Evolutionary conservation across 495 filamentous ascomycete genomes (phyloP).

Genomic region (Rostrohypoxylon terebratum): DNA sequence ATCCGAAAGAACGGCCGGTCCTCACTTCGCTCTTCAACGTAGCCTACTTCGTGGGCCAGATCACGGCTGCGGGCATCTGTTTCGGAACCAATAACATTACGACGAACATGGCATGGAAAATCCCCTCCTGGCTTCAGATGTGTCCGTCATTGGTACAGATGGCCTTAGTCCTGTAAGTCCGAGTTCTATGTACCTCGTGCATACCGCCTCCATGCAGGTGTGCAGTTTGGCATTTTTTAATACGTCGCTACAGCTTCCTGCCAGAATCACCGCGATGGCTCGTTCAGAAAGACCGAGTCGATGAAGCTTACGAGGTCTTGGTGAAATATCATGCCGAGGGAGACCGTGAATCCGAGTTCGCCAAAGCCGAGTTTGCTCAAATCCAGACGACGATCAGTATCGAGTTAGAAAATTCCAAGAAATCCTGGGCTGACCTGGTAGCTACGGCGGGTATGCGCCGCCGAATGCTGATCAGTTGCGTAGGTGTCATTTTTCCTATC

Average conservation of each 20-base stretch:
- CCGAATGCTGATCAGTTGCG: constrained; percentile 62
- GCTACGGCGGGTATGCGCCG: constrained; percentile 58
- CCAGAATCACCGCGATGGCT: constrained; percentile 68
- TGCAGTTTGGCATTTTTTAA: constrained; percentile 25
- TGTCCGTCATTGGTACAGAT: constrained; percentile 69
- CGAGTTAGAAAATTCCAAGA: constrained; percentile 61
- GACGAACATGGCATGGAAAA: constrained; percentile 72
- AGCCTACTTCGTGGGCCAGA: constrained; percentile 71
- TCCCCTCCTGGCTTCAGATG: constrained; percentile 70
- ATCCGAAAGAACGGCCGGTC: constrained; percentile 73
- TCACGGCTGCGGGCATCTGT: constrained; percentile 70
- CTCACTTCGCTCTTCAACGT: constrained; percentile 76
- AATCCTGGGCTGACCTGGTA: constrained; percentile 63
- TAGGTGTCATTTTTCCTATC: constrained; percentile 11
- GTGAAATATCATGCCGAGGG: constrained; percentile 70
- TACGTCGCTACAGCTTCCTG: constrained; percentile 56
- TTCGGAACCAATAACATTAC: constrained; percentile 69
- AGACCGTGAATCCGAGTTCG: constrained; percentile 60
- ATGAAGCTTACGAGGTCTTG: constrained; percentile 66
- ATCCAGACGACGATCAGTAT: constrained; percentile 65
- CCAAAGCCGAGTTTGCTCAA: constrained; percentile 64
- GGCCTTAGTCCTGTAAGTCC: constrained; percentile 58
- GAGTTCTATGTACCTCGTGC: constrained; percentile 48
- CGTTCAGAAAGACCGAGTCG: constrained; percentile 62
- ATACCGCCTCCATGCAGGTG: constrained; percentile 46